phyloP scores from a whole-genome alignment of 257 asterid genomes.

The Solanum phureja region DNA sequence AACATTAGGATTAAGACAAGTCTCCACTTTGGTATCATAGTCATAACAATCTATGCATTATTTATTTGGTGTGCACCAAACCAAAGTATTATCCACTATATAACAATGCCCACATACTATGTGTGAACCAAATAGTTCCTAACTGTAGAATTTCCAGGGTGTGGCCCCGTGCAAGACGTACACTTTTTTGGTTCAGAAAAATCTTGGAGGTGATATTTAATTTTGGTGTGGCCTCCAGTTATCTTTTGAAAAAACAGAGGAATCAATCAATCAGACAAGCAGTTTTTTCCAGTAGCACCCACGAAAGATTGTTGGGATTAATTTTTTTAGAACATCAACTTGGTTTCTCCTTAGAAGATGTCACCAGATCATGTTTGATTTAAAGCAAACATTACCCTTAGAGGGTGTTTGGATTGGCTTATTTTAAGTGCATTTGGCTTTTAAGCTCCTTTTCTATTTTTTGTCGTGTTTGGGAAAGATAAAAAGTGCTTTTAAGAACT shows the following conservation, averaged over 20 bases:
- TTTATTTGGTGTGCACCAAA: not conserved
- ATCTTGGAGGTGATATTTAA: not conserved
- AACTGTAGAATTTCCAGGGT: not conserved
- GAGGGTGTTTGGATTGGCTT: not conserved
- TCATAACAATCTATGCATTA: not conserved
- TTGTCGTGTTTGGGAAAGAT: not conserved
- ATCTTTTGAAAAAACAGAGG: not conserved
- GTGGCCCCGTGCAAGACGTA: not conserved
- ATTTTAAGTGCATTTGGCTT: not conserved
- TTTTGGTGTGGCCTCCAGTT: not conserved
- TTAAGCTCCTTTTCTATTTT: not conserved
- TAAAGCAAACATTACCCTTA: not conserved
- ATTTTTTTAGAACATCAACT: not conserved
- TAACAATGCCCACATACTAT: not conserved
- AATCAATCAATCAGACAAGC: not conserved
- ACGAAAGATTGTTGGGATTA: not conserved
- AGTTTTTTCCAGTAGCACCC: not conserved
- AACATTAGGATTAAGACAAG: not conserved
- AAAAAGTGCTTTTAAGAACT: not conserved
- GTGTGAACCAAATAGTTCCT: not conserved
- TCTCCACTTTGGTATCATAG: not conserved
- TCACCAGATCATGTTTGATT: not conserved
- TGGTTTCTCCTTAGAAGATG: not conserved
- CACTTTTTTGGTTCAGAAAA: not conserved
- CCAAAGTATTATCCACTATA: not conserved